Conservation (phyloP, 371 early-diverging fungal species). For the Mortierella sp. region DNA sequence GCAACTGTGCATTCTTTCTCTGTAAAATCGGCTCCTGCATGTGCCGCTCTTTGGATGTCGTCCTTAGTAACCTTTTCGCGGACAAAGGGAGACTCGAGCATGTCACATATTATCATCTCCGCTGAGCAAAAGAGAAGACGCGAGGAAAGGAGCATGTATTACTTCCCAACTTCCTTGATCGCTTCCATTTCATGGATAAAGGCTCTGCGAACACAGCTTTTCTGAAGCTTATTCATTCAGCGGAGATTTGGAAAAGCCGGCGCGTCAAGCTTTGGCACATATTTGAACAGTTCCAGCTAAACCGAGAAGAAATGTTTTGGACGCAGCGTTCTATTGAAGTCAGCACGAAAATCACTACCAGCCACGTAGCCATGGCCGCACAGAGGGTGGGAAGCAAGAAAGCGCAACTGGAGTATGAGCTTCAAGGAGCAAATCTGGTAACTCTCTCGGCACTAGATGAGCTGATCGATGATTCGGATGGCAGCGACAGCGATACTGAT, state of each 20-base stretch:
- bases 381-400: too few species aligned
- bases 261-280: neutral
- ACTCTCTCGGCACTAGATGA: neutral
- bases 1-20: too few species aligned
- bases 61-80: too few species aligned
- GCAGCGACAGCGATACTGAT: neutral
- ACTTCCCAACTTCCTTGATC: neutral
- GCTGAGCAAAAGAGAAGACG: neutral
- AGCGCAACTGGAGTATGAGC: neutral
- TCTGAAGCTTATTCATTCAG: neutral
- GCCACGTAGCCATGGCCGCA: too few species aligned
- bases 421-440: neutral
- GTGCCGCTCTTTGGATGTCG: too few species aligned
- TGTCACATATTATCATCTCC: neutral
- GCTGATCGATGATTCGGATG: slow-evolving; percentile 1
- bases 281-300: neutral
- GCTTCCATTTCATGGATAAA: neutral
- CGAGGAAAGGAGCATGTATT: neutral
- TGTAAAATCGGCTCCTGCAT: too few species aligned
- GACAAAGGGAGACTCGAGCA: too few species aligned
- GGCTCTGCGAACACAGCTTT: neutral
- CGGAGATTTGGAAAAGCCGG: neutral
- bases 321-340: neutral
- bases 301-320: neutral
- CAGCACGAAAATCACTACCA: too few species aligned